Percentiles rank a stretch among this genome's conserved stretches.
Conservation (phyloP, 495 filamentous ascomycete genomes). For the Penicillium silybi region DNA sequence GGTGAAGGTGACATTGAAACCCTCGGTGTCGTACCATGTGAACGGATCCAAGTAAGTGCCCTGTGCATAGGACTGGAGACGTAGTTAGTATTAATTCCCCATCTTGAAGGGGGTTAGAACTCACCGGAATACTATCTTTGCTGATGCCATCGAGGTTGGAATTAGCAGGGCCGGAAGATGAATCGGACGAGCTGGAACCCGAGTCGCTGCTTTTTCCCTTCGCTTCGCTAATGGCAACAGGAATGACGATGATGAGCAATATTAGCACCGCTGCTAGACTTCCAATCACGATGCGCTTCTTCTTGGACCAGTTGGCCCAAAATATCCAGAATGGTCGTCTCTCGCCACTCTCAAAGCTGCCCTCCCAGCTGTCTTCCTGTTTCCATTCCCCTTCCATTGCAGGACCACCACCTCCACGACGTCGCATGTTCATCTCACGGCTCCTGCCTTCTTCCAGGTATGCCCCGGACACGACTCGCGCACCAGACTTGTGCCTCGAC, state of each 20-base stretch:
- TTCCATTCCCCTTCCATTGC: slow-evolving; percentile 29
- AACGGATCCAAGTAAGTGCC: slow-evolving; percentile 86
- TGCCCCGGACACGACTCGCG: slow-evolving; percentile 64
- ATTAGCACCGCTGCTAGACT: slow-evolving; percentile 46
- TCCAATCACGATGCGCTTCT: slow-evolving; percentile 35
- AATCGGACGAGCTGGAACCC: slow-evolving; percentile 22
- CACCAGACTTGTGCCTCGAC: slow-evolving; percentile 43
- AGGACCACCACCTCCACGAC: slow-evolving; percentile 34
- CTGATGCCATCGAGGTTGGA: slow-evolving; percentile 56
- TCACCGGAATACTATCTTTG: slow-evolving; percentile 58
- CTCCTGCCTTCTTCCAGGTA: slow-evolving; percentile 61
- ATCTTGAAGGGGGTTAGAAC: not conserved
- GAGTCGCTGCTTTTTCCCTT: slow-evolving; percentile 53
- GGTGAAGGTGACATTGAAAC: slow-evolving; percentile 95
- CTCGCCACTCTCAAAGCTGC: slow-evolving; percentile 19
- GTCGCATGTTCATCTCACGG: slow-evolving; percentile 35
- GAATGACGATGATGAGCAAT: slow-evolving; percentile 67
- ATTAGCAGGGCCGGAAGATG: slow-evolving; percentile 40
- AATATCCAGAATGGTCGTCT: slow-evolving; percentile 31
- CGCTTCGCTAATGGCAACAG: slow-evolving; percentile 66
- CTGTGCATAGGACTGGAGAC: slow-evolving; percentile 47
- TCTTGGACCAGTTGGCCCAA: slow-evolving; percentile 29
- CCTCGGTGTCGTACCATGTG: slow-evolving; percentile 85
- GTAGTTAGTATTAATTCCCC: not conserved
- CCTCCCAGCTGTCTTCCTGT: slow-evolving; percentile 33